A percentile compares a stretch with the other conserved stretches of the same genome.
phyloP scores from a whole-genome alignment of 768 basidiomycete genomes.

The Boletus subparvulus region DNA sequence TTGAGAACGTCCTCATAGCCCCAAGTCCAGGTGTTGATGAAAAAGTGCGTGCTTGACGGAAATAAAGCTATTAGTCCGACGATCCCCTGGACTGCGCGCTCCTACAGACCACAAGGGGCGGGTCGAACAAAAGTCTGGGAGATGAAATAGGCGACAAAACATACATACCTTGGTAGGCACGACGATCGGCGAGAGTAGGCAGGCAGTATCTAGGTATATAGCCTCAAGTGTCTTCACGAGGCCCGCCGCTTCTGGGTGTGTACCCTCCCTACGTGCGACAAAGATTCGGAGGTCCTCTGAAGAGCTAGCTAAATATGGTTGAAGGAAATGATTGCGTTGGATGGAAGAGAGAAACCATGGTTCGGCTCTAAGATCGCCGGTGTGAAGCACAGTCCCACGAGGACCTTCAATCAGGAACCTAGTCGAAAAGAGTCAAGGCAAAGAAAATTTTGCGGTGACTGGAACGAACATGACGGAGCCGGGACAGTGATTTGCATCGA shows the following conservation, averaged over 20 bases:
- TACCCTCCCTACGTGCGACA: slow-evolving; percentile 26
- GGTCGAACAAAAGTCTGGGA: background rate
- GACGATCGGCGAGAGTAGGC: slow-evolving; percentile 48
- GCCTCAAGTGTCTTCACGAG: slow-evolving; percentile 60
- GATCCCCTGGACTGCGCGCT: slow-evolving; percentile 62
- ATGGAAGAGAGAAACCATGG: slow-evolving; percentile 72
- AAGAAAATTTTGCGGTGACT: background rate
- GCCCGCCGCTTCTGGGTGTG: slow-evolving; percentile 20
- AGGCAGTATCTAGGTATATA: slow-evolving; percentile 84
- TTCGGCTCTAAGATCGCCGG: slow-evolving; percentile 92
- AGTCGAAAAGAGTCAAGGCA: background rate
- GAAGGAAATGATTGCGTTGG: slow-evolving; percentile 65
- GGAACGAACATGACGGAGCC: slow-evolving; percentile 82
- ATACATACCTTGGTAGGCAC: slow-evolving; percentile 59
- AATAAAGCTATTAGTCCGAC: slow-evolving; percentile 68
- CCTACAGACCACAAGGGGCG: slow-evolving; percentile 40
- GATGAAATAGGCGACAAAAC: too few species aligned
- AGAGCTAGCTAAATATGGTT: slow-evolving; percentile 57
- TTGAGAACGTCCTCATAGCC: slow-evolving; percentile 93
- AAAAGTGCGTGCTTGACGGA: slow-evolving; percentile 70
- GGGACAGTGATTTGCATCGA: slow-evolving; percentile 95
- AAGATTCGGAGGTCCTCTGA: slow-evolving; percentile 24
- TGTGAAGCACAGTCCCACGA: slow-evolving; percentile 77
- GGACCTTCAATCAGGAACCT: slow-evolving; percentile 85
- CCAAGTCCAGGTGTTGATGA: slow-evolving; percentile 93